Percentiles rank a stretch among this genome's conserved stretches.
Evolutionary conservation across 2,329 filamentous ascomycete species (phyloP).

Genomic region (Aspergillus intermedius): DNA sequence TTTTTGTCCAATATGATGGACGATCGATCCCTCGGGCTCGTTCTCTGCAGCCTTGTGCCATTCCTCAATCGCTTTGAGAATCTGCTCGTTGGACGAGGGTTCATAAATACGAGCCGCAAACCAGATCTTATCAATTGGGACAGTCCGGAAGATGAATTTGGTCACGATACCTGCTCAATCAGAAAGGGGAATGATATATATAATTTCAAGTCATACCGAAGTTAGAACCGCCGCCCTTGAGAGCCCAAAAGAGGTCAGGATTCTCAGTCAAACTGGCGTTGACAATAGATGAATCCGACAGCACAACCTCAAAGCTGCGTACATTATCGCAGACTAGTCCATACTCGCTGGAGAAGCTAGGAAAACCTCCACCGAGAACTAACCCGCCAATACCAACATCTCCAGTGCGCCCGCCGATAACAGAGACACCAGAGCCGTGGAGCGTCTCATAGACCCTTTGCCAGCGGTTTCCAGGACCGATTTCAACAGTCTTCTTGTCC

Average conservation of each 20-base stretch:
- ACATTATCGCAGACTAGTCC: neutral
- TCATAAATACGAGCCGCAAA: slow-evolving; percentile 12
- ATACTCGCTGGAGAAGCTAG: neutral
- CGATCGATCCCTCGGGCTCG: neutral
- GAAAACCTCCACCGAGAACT: neutral
- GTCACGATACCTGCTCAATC: slow-evolving; percentile 22
- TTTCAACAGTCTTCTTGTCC: neutral
- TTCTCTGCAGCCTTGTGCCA: neutral
- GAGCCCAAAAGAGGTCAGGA: slow-evolving; percentile 26
- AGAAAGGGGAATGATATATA: slow-evolving; percentile 11
- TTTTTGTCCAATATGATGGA: neutral
- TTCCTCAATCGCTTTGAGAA: neutral
- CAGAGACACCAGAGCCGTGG: neutral
- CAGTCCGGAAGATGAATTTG: slow-evolving; percentile 21
- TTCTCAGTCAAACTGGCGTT: slow-evolving; percentile 19
- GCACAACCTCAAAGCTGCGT: slow-evolving; percentile 10
- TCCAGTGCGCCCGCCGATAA: neutral
- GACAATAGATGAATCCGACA: slow-evolving; percentile 13
- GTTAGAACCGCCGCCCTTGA: slow-evolving; percentile 31
- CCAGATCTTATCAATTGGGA: slow-evolving; percentile 9
- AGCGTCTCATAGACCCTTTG: neutral
- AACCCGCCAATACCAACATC: neutral
- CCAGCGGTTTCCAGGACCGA: neutral
- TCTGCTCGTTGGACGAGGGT: neutral
- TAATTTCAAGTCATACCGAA: slow-evolving; percentile 18